Conservation (phyloP, 2,329 filamentous ascomycete genomes). For the Cyanodermella asteris region DNA sequence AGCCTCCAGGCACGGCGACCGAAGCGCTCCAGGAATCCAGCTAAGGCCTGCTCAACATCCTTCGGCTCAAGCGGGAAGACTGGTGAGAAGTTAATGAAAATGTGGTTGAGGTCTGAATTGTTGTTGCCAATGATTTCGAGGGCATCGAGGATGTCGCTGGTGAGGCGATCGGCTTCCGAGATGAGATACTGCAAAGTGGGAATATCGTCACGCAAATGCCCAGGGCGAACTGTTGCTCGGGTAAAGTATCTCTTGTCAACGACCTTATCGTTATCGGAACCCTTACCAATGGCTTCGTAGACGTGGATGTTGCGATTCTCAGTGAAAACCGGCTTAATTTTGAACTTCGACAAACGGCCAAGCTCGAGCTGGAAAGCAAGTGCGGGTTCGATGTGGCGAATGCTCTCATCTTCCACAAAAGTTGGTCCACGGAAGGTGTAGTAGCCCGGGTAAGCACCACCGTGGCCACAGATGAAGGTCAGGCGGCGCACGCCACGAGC, state of each 20-base stretch:
- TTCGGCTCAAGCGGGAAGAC: conserved; percentile 79
- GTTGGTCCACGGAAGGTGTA: conserved; percentile 90
- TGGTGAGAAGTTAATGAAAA: conserved; percentile 98
- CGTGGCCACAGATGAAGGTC: conserved; percentile 90
- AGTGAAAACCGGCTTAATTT: conserved; percentile 94
- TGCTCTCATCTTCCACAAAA: conserved; percentile 81
- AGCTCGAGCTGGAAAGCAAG: conserved; percentile 97
- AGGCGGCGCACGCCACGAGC: conserved; percentile 66
- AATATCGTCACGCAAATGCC: conserved; percentile 87
- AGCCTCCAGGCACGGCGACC: conserved; percentile 88
- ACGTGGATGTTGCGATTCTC: conserved; percentile 99
- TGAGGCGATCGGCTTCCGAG: conserved; percentile 83
- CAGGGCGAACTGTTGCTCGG: conserved; percentile 81
- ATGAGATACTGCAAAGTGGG: conserved; percentile 97
- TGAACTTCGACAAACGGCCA: conserved; percentile 81
- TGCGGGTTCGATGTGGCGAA: conserved; percentile 90
- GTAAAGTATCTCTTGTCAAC: conserved; percentile 83
- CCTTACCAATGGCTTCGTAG: conserved; percentile 90
- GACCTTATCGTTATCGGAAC: conserved; percentile 59
- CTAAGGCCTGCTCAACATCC: conserved; percentile 81
- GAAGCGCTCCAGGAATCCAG: conserved; percentile 90
- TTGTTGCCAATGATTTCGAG: conserved; percentile 98
- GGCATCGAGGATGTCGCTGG: conserved; percentile 94
- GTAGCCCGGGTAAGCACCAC: conserved; percentile 89
- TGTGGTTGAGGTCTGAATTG: conserved; percentile 97